These are phyloP conservation scores for Calonectria pauciramosa DNA, from an alignment of 2,329 filamentous ascomycete genomes.

Conservation along the genomic window DNA sequence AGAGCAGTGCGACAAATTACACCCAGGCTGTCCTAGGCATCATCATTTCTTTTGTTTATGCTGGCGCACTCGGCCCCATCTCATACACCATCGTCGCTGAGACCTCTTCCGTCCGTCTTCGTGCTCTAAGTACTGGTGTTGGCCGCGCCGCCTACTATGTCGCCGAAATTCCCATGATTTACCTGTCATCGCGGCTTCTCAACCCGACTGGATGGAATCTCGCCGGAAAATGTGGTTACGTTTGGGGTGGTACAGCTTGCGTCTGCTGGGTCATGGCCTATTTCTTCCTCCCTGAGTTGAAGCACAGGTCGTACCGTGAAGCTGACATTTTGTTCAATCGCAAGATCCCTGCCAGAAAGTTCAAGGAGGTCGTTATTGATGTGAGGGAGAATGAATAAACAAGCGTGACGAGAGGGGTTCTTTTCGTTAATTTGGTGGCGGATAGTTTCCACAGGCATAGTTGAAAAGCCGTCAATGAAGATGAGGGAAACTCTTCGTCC, in stretches of 20 bases:
- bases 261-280: constrained; percentile 65
- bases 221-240: constrained; percentile 69
- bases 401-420: not conserved
- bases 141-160: constrained; percentile 74
- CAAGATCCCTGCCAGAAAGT: constrained; percentile 65
- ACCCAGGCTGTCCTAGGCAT: constrained; percentile 74
- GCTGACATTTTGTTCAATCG: constrained; percentile 71
- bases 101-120: constrained; percentile 73
- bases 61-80: constrained; percentile 70
- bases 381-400: constrained; percentile 72
- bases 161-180: constrained; percentile 75
- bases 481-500: too few relatives aligned
- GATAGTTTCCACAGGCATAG: too few relatives aligned
- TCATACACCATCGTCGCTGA: constrained; percentile 77
- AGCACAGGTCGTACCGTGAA: constrained; percentile 69
- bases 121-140: constrained; percentile 73
- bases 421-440: too few relatives aligned
- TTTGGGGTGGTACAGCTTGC: constrained; percentile 70
- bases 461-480: too few relatives aligned
- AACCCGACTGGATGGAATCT: constrained; percentile 63
- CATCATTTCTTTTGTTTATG: constrained; percentile 75
- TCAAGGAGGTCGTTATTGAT: constrained; percentile 68
- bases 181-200: constrained; percentile 70
- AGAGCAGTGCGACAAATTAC: constrained; percentile 56
- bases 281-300: constrained; percentile 67